Percentiles rank a stretch among this genome's conserved stretches.
Conservation (phyloP, 192 early-diverging fungal genomes). For the Backusella tuberculispora region DNA sequence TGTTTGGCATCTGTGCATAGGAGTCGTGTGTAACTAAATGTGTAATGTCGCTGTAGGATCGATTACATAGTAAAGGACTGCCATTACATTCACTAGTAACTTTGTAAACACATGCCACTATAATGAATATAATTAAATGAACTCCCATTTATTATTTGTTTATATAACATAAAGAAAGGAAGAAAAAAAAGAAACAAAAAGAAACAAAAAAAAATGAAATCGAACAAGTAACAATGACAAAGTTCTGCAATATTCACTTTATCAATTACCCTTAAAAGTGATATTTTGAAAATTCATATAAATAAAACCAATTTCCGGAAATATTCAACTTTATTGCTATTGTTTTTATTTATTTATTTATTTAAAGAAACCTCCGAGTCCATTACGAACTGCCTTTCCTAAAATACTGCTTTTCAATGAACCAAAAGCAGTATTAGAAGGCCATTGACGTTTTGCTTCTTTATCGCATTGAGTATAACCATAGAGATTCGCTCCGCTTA, state of each 20-base stretch:
- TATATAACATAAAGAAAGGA: background rate
- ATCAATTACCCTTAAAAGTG: too few species aligned
- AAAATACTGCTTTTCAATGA: background rate
- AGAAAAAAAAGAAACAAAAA: background rate
- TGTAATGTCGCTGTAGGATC: slow-evolving; percentile 62
- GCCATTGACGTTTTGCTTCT: slow-evolving; percentile 61
- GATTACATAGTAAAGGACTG: slow-evolving; percentile 63
- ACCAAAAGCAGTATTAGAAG: background rate
- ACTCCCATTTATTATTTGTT: background rate
- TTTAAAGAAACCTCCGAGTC: background rate
- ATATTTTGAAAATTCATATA: too few species aligned
- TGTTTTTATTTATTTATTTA: background rate
- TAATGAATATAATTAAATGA: background rate
- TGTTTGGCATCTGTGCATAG: slow-evolving; percentile 52
- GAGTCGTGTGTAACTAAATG: slow-evolving; percentile 78
- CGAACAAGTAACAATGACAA: too few species aligned
- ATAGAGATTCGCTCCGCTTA: slow-evolving; percentile 90
- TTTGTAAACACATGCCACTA: slow-evolving; percentile 2
- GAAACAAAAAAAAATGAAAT: too few species aligned
- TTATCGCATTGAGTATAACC: slow-evolving; percentile 97
- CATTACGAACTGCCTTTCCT: background rate
- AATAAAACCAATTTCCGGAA: too few species aligned
- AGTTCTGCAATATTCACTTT: too few species aligned
- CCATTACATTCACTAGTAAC: slow-evolving; percentile 60
- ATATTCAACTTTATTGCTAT: too few species aligned